Conservation (phyloP, 768 basidiomycete genomes). For the Phanerochaete sordida region DNA sequence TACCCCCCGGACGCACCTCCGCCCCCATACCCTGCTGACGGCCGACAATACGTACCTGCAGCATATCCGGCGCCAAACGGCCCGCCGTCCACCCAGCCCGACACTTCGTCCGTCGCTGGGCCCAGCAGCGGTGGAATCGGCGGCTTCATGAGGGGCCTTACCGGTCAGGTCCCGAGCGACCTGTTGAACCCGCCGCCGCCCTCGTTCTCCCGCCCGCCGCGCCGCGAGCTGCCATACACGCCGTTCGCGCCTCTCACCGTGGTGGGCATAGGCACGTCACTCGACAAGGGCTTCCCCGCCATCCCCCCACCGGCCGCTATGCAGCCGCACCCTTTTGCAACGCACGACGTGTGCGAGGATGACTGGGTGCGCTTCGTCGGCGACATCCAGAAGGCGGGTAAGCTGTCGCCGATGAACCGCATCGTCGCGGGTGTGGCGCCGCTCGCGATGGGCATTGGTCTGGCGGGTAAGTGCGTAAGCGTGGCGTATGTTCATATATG, state of each 20-base stretch:
- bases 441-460: not conserved
- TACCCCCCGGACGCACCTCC: too few species aligned
- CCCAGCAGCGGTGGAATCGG: not conserved
- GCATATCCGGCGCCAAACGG: too few species aligned
- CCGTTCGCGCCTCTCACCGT: not conserved
- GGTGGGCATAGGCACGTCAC: not conserved
- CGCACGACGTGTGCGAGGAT: conserved; percentile 44
- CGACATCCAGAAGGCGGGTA: conserved; percentile 11
- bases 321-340: conserved; percentile 44
- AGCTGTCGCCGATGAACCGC: conserved; percentile 8
- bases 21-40: too few species aligned
- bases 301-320: not conserved
- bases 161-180: not conserved
- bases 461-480: conserved; percentile 8
- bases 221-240: not conserved
- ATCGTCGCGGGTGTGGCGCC: not conserved
- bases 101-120: not conserved
- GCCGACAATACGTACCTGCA: too few species aligned
- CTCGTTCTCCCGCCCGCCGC: conserved; percentile 1
- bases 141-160: not conserved
- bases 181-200: conserved; percentile 1
- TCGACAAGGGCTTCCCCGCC: conserved; percentile 1
- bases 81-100: not conserved
- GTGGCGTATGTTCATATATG: too few species aligned
- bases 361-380: conserved; percentile 43